phyloP scores from a whole-genome alignment of 441 rosid species.

The Populus trichocarpa region DNA sequence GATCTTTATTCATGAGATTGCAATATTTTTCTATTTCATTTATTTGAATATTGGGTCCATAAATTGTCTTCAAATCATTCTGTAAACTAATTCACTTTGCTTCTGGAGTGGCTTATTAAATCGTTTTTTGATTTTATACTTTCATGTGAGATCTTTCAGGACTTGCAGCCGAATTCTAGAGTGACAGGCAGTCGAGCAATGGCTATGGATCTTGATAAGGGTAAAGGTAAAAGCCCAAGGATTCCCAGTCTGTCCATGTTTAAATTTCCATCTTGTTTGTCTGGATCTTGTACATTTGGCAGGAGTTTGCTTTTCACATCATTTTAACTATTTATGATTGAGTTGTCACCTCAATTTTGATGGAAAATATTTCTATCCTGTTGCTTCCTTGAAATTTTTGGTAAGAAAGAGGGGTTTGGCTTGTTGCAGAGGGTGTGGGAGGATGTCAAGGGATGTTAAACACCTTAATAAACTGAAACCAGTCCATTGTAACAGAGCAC shows the following conservation, averaged over 20 bases:
- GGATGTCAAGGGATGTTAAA: not conserved
- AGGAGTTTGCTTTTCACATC: not conserved
- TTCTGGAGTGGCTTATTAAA: not conserved
- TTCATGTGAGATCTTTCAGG: conserved; percentile 8
- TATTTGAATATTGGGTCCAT: not conserved
- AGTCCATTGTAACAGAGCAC: not conserved
- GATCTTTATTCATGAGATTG: not conserved
- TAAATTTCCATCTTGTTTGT: not conserved
- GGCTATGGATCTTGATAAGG: conserved; percentile 5
- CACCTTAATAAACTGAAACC: not conserved
- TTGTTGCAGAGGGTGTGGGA: not conserved
- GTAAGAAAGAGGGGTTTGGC: not conserved
- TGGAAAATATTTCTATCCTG: not conserved
- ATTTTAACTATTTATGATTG: not conserved
- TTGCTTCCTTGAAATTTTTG: not conserved
- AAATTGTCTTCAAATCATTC: not conserved
- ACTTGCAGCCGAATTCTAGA: conserved; percentile 4
- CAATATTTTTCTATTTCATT: not conserved
- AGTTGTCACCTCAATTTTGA: not conserved
- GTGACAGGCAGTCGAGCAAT: not conserved
- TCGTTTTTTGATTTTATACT: not conserved
- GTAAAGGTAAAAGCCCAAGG: not conserved
- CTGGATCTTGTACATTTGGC: not conserved
- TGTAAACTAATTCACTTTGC: not conserved
- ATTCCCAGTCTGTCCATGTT: not conserved